Evolutionary conservation across 176 grass and related monocot genomes (phyloP).

Genomic region (Juncus effusus): DNA sequence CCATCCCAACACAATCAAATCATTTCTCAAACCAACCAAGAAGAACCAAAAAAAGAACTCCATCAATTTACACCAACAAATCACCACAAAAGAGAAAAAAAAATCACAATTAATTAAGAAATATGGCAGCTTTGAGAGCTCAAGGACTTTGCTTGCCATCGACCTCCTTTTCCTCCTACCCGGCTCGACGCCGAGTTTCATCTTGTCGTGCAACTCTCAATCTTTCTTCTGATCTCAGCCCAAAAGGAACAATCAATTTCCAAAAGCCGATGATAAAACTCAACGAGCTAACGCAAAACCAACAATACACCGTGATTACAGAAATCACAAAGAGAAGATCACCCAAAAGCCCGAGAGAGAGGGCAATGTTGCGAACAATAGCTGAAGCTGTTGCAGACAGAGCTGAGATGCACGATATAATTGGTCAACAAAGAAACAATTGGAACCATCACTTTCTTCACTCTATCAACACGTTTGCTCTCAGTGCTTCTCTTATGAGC

Average conservation of each 20-base stretch:
- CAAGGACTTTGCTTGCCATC: conserved; percentile 4
- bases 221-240: not conserved
- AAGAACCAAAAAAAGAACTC: not conserved
- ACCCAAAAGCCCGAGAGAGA: conserved; percentile 2
- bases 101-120: not conserved
- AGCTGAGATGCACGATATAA: conserved; percentile 36
- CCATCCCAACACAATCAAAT: conserved; percentile 1
- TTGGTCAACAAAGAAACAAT: conserved; percentile 30
- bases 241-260: not conserved
- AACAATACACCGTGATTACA: conserved; percentile 5
- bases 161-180: not conserved
- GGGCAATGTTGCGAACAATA: conserved; percentile 20
- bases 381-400: conserved; percentile 23
- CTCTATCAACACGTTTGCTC: conserved; percentile 34
- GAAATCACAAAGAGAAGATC: conserved; percentile 8
- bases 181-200: not conserved
- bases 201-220: conserved; percentile 5
- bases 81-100: not conserved
- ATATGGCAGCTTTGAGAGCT: conserved; percentile 22
- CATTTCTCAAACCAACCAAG: not conserved
- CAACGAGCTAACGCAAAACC: conserved; percentile 1
- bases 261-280: not conserved
- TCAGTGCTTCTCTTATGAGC: conserved; percentile 23
- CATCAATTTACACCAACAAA: too few species aligned
- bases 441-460: conserved; percentile 42